phyloP scores from a whole-genome alignment of 129 eudicot genomes.

The Ambrosia artemisiifolia region DNA sequence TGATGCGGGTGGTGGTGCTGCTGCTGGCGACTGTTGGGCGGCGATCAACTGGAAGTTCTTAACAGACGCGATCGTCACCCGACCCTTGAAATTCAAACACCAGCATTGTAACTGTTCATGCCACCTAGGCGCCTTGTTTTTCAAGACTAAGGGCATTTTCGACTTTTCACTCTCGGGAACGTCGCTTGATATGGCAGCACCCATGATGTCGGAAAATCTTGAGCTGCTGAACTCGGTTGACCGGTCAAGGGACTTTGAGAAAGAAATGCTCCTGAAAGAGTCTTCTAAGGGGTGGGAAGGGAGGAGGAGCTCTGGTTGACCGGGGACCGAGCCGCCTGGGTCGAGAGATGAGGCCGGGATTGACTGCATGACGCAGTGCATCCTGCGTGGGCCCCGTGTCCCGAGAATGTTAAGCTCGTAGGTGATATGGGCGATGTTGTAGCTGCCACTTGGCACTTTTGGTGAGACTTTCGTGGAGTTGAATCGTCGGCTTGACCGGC shows the following conservation, averaged over 20 bases:
- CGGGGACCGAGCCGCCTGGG: constrained; percentile 69
- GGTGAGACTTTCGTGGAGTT: constrained; percentile 77
- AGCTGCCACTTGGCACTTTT: constrained; percentile 71
- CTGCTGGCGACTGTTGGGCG: constrained; percentile 37
- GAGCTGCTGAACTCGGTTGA: constrained; percentile 76
- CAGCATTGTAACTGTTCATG: constrained; percentile 88
- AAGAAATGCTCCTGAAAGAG: constrained; percentile 75
- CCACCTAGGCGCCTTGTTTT: constrained; percentile 89
- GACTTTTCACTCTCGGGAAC: constrained; percentile 48
- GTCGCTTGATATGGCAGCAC: constrained; percentile 26
- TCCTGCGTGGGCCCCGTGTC: constrained; percentile 80
- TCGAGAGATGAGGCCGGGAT: constrained; percentile 74
- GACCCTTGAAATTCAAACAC: constrained; percentile 80
- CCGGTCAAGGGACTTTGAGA: constrained; percentile 68
- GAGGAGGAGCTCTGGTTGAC: constrained; percentile 72
- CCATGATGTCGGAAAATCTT: constrained; percentile 52
- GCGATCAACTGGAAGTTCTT: constrained; percentile 84
- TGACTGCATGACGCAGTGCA: constrained; percentile 82
- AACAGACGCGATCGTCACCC: constrained; percentile 84
- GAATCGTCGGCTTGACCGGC: constrained; percentile 67
- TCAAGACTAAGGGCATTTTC: constrained; percentile 55
- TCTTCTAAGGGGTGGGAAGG: constrained; percentile 65
- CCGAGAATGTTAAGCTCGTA: constrained; percentile 81
- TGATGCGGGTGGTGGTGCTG: constrained; percentile 9
- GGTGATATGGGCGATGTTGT: constrained; percentile 72